Percentiles rank a stretch among this genome's conserved stretches.
Evolutionary conservation across 305 asterid species (phyloP).

Genomic region (Fraxinus xanthoxyloides): DNA sequence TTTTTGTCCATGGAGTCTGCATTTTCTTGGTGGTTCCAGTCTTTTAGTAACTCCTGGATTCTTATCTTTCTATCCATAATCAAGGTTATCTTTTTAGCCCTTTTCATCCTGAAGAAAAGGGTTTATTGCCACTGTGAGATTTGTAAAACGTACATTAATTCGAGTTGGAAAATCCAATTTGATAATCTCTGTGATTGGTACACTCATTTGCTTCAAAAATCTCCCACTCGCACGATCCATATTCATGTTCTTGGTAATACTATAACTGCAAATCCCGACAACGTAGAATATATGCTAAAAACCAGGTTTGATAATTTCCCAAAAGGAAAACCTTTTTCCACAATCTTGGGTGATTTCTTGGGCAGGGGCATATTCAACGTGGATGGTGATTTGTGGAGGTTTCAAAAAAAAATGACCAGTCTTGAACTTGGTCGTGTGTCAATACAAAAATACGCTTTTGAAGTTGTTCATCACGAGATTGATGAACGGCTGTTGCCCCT

Average conservation of each 20-base stretch:
- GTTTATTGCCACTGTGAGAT: slow-evolving; percentile 57
- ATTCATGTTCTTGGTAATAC: slow-evolving; percentile 68
- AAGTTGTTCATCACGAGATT: slow-evolving; percentile 46
- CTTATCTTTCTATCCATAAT: not conserved
- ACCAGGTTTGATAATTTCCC: slow-evolving; percentile 69
- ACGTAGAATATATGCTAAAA: slow-evolving; percentile 74
- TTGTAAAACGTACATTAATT: slow-evolving; percentile 45
- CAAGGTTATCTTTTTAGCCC: slow-evolving; percentile 16
- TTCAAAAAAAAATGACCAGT: slow-evolving; percentile 62
- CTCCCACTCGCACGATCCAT: slow-evolving; percentile 61
- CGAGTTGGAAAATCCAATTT: slow-evolving; percentile 47
- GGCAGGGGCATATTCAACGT: slow-evolving; percentile 86
- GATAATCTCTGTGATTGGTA: slow-evolving; percentile 76
- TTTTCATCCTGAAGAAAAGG: slow-evolving; percentile 20
- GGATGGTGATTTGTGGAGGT: slow-evolving; percentile 72
- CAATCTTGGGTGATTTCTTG: slow-evolving; percentile 67
- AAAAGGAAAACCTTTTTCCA: slow-evolving; percentile 72
- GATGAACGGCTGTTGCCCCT: slow-evolving; percentile 48
- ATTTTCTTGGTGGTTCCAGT: slow-evolving; percentile 12
- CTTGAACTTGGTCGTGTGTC: slow-evolving; percentile 54
- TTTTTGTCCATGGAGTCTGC: slow-evolving; percentile 33
- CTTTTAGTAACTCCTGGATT: slow-evolving; percentile 14
- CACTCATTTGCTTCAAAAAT: slow-evolving; percentile 53
- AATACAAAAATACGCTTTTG: slow-evolving; percentile 43
- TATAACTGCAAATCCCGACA: slow-evolving; percentile 67